phyloP scores from a whole-genome alignment of 306 rosid genomes.

The Rosa multiflora region DNA sequence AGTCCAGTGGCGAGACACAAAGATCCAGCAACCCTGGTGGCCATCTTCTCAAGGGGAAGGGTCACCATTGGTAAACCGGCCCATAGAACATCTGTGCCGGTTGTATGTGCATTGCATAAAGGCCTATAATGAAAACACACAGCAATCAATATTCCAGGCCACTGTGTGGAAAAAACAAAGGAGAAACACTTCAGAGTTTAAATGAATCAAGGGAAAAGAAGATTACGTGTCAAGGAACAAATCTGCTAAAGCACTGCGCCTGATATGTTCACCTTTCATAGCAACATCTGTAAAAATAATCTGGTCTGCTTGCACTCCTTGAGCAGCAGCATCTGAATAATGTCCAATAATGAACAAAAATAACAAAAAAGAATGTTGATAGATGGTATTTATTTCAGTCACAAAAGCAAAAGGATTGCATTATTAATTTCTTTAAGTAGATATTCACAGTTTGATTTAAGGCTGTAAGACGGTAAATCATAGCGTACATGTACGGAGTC shows the following conservation, averaged over 20 bases:
- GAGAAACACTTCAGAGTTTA: not conserved
- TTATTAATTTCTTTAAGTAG: not conserved
- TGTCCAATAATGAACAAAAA: slow-evolving; percentile 18
- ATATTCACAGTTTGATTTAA: not conserved
- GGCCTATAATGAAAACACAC: slow-evolving; percentile 57
- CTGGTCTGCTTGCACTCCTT: slow-evolving; percentile 90
- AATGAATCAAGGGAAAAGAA: not conserved
- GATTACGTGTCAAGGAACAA: slow-evolving; percentile 91
- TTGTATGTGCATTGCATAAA: slow-evolving; percentile 97
- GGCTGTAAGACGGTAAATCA: not conserved
- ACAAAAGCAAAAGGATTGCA: not conserved
- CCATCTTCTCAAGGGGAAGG: slow-evolving; percentile 97
- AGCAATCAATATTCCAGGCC: slow-evolving; percentile 5
- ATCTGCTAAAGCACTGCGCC: slow-evolving; percentile 92
- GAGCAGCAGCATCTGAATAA: slow-evolving; percentile 77
- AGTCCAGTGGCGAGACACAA: slow-evolving; percentile 90
- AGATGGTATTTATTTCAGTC: not conserved
- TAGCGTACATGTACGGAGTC: slow-evolving; percentile 76
- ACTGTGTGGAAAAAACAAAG: not conserved
- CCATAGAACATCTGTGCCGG: slow-evolving; percentile 97
- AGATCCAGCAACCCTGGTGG: slow-evolving; percentile 99
- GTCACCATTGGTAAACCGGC: slow-evolving; percentile 98
- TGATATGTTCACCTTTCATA: slow-evolving; percentile 90
- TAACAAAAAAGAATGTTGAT: not conserved
- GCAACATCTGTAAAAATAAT: slow-evolving; percentile 98